Base-by-base conservation (phyloP, 768 basidiomycete genomes). In the Leucogyrophana mollusca region DNA sequence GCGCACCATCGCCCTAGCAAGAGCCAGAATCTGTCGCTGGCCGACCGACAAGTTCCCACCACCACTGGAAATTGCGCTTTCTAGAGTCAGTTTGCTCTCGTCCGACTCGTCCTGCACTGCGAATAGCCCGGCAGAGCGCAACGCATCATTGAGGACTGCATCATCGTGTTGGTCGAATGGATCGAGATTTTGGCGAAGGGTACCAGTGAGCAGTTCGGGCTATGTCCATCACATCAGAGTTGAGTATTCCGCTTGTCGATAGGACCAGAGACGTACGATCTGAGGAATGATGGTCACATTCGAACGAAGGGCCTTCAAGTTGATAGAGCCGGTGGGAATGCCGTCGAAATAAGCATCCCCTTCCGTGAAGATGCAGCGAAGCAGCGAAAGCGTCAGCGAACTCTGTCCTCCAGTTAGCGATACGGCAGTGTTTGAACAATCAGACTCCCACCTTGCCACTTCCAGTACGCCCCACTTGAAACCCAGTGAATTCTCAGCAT, bases 251-350 rank as follows among this genome's bases (percentile, higher is more conserved):
- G 43, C 1, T 14, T 30, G 41, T 37, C 34, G 16, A 56, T 9
- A 44, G 11, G 35, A 16, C 16, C 16, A n/a, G n/a, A n/a, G 18
- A 51, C 75, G 59, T 49, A 79, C 78, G 34, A 68, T 59, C 55
- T 82, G 80, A 3, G 81, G 81, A 34, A 83, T 82, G 60, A 81
- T 79, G 34, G 80, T 82, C 43, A 83, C 72, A 45, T 72, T 71
- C 0, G 72, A 68, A 7, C 82, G 65, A 9, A 84, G n/a, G n/a
- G n/a, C n/a, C n/a, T n/a, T n/a, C n/a, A n/a, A n/a, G n/a, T n/a
- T n/a, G n/a, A n/a, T n/a, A 64, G 6, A 71, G 45, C 67, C 61
- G 2, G 73, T 77, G 9, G 64, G 65, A 27, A 74, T 47, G 4
- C 73, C 78, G 50, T 83, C 80, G 50, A 75, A 80, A 49, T 66